These are phyloP conservation scores for Entophlyctis luteolus DNA, from an alignment of 192 early-diverging fungal species.

Conservation along the genomic window DNA sequence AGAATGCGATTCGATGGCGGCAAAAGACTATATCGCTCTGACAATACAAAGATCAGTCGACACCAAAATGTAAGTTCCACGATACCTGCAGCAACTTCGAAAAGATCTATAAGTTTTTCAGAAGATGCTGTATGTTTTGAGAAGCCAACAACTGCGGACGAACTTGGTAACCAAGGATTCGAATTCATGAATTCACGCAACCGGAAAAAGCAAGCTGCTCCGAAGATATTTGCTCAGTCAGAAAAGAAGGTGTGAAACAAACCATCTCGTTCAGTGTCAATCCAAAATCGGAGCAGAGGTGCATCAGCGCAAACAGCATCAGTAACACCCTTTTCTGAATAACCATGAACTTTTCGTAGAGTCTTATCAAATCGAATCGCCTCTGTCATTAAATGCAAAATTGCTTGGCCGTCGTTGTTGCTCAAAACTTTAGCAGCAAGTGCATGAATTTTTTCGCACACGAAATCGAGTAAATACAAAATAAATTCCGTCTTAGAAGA, in stretches of 20 bases:
- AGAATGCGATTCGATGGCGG: constrained; percentile 2
- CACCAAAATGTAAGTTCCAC: not conserved
- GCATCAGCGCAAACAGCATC: constrained; percentile 6
- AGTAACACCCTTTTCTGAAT: not conserved
- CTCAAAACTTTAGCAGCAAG: not conserved
- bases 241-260: not conserved
- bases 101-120: constrained; percentile 13
- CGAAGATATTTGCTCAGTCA: not conserved
- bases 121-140: constrained; percentile 18
- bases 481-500: constrained; percentile 18
- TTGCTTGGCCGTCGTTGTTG: not conserved
- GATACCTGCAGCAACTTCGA: constrained; percentile 2
- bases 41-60: not conserved
- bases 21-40: constrained; percentile 1
- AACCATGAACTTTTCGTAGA: not conserved
- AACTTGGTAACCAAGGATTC: constrained; percentile 3
- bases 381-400: constrained; percentile 19
- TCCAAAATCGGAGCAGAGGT: not conserved
- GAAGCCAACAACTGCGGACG: not conserved
- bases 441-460: not conserved
- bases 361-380: constrained; percentile 21
- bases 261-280: constrained; percentile 8
- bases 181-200: constrained; percentile 13
- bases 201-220: not conserved
- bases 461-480: constrained; percentile 2